A percentile compares a stretch with the other conserved stretches of the same genome.
phyloP scores from a whole-genome alignment of 2,329 filamentous ascomycete species.

The Hortaea sp. region DNA sequence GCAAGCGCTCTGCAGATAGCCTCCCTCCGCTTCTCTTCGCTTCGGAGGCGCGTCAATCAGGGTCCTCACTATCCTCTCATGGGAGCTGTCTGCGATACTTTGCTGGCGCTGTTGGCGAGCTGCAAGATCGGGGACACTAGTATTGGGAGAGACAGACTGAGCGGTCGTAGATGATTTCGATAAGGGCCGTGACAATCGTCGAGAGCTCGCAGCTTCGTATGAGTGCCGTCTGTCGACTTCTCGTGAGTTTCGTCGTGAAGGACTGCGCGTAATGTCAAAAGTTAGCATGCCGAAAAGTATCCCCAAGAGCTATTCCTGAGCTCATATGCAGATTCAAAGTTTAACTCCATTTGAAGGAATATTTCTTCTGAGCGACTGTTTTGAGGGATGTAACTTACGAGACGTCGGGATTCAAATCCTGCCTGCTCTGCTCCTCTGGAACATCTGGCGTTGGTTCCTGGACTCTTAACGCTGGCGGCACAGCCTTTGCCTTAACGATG shows the following conservation, averaged over 20 bases:
- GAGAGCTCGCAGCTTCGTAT: neutral
- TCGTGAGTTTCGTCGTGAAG: neutral
- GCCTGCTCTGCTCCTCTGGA: neutral
- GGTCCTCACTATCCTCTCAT: conserved; percentile 40
- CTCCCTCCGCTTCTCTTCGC: neutral
- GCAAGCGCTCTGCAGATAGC: neutral
- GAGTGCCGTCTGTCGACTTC: neutral
- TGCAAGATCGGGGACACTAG: neutral
- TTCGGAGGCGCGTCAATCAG: conserved; percentile 39
- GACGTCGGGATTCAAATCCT: neutral
- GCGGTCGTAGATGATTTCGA: neutral
- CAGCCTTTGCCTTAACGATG: neutral
- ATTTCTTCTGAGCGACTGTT: no score
- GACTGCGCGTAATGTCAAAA: neutral
- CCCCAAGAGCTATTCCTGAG: neutral
- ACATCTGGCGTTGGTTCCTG: conserved; percentile 19
- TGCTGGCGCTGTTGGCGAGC: neutral
- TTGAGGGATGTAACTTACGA: no score
- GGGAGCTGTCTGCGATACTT: conserved; percentile 19
- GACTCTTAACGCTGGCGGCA: conserved; percentile 13
- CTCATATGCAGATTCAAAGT: neutral
- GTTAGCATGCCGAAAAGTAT: neutral
- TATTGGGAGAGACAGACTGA: neutral
- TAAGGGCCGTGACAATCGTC: neutral
- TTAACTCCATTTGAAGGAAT: neutral